A percentile compares a stretch with the other conserved stretches of the same genome.
Evolutionary conservation across 2,329 filamentous ascomycete genomes (phyloP).

Genomic region (Epichloe festucae): DNA sequence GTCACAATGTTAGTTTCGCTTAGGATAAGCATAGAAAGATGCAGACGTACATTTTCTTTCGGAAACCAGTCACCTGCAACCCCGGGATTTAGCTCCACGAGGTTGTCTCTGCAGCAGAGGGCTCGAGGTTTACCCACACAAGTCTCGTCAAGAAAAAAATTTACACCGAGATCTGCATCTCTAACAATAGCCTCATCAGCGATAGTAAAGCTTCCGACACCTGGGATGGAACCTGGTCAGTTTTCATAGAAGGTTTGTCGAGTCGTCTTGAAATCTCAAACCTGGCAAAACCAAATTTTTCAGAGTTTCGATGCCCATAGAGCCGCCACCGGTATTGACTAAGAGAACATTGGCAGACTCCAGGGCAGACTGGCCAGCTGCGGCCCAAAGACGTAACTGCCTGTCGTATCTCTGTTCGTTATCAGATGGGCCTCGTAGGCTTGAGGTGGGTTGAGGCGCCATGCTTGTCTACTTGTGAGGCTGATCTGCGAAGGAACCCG

Average conservation of each 20-base stretch:
- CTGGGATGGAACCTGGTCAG: slow-evolving; percentile 23
- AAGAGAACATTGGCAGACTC: slow-evolving; percentile 88
- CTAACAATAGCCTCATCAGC: slow-evolving; percentile 67
- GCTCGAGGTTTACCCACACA: slow-evolving; percentile 68
- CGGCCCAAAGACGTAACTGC: slow-evolving; percentile 90
- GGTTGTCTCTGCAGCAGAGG: slow-evolving; percentile 59
- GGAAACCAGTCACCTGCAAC: slow-evolving; percentile 64
- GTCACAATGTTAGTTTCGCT: slow-evolving; percentile 4
- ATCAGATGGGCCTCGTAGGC: slow-evolving; percentile 40
- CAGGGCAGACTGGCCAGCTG: slow-evolving; percentile 76
- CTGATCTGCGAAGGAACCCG: neutral
- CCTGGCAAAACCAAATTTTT: slow-evolving; percentile 95
- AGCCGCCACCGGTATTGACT: slow-evolving; percentile 75
- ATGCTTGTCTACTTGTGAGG: neutral
- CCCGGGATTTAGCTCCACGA: slow-evolving; percentile 86
- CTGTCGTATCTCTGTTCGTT: slow-evolving; percentile 79
- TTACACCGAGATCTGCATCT: slow-evolving; percentile 79
- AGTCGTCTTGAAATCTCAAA: slow-evolving; percentile 17
- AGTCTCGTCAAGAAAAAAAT: slow-evolving; percentile 84
- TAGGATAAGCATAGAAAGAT: neutral
- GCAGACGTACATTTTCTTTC: slow-evolving; percentile 22
- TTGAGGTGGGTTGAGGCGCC: slow-evolving; percentile 10
- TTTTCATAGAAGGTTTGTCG: neutral
- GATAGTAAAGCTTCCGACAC: slow-evolving; percentile 85
- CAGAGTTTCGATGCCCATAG: slow-evolving; percentile 77